Conservation (phyloP, 768 basidiomycete species). For the Symmetrospora coprosmae region DNA sequence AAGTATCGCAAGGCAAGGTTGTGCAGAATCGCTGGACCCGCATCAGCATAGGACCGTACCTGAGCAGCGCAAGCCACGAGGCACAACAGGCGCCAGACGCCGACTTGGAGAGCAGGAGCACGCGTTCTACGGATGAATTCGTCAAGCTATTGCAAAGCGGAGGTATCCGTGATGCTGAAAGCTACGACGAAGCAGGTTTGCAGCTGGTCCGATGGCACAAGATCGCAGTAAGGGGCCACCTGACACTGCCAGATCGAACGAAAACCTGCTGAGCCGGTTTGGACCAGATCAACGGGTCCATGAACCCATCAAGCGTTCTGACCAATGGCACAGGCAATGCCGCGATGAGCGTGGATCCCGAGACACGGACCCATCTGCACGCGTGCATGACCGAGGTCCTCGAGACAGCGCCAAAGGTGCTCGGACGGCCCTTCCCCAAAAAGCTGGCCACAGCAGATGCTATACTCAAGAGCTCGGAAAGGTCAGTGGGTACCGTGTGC, state of each 20-base stretch:
- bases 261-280: neutral
- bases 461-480: constrained; percentile 31
- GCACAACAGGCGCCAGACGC: neutral
- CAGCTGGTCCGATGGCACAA: constrained; percentile 37
- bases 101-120: constrained; percentile 4
- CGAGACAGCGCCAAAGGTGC: constrained; percentile 29
- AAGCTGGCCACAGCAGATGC: constrained; percentile 32
- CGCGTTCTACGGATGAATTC: constrained; percentile 21
- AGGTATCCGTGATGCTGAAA: constrained; percentile 34
- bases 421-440: constrained; percentile 30
- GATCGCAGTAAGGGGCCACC: constrained; percentile 25
- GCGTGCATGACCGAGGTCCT: constrained; percentile 35
- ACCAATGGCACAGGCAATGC: constrained; percentile 33
- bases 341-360: constrained; percentile 31
- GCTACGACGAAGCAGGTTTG: constrained; percentile 30
- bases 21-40: constrained; percentile 36
- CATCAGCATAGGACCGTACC: constrained; percentile 33
- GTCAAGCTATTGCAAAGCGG: constrained; percentile 31
- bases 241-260: neutral
- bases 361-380: constrained; percentile 29
- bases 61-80: neutral
- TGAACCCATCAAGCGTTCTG: constrained; percentile 35
- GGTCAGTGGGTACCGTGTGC: neutral
- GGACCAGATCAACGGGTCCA: constrained; percentile 31
- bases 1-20: constrained; percentile 31